Conservation (phyloP, 2,329 filamentous ascomycete genomes). For the Colletotrichum orchidophilum region DNA sequence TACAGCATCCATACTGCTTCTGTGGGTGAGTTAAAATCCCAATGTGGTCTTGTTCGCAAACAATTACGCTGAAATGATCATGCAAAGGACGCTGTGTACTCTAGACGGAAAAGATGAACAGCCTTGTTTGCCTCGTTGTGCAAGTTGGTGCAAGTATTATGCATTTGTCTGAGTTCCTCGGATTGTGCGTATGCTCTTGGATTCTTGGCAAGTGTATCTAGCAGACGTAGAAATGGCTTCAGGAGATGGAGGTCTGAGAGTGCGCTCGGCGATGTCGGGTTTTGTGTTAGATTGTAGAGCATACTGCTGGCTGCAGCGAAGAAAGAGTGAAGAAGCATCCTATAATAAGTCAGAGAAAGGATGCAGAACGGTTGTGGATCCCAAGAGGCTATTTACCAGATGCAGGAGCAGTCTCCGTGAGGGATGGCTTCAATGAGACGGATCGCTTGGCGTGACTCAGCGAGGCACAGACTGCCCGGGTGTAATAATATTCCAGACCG, state of each 20-base stretch:
- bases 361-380: background rate
- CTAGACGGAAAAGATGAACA: background rate
- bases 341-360: background rate
- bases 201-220: background rate
- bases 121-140: background rate
- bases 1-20: background rate
- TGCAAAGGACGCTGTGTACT: background rate
- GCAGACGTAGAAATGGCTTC: slow-evolving; percentile 2
- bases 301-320: slow-evolving; percentile 32
- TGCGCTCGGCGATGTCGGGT: slow-evolving; percentile 21
- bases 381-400: background rate
- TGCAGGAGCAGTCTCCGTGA: slow-evolving; percentile 35
- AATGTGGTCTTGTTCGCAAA: background rate
- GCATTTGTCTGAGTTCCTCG: background rate
- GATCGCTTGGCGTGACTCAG: slow-evolving; percentile 40
- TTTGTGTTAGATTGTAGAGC: slow-evolving; percentile 21
- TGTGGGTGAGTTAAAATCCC: background rate
- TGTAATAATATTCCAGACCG: background rate
- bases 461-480: slow-evolving; percentile 34
- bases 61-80: background rate
- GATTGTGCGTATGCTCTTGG: background rate
- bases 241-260: slow-evolving; percentile 24
- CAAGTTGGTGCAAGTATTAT: background rate
- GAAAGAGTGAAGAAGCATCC: slow-evolving; percentile 35
- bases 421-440: slow-evolving; percentile 37